phyloP scores from a whole-genome alignment of 106 monocot genomes.

The Acanthochlamys bracteata region DNA sequence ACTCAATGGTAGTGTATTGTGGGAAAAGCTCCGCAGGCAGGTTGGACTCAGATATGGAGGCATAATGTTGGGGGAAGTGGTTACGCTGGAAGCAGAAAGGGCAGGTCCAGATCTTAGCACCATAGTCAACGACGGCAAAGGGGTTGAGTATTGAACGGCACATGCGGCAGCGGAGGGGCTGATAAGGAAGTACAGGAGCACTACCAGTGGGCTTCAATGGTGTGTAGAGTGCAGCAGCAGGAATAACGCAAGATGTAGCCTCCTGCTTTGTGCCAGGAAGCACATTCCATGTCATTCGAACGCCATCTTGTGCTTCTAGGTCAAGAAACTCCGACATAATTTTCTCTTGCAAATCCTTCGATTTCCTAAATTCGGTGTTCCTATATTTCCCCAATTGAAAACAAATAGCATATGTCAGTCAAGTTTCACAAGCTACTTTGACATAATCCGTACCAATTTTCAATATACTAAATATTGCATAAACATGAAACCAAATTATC shows the following conservation, averaged over 20 bases:
- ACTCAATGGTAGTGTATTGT: constrained; percentile 82
- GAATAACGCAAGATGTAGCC: constrained; percentile 55
- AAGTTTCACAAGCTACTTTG: too few species aligned
- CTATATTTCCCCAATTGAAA: too few species aligned
- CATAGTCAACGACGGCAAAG: constrained; percentile 75
- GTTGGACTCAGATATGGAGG: constrained; percentile 66
- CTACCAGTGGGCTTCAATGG: constrained; percentile 53
- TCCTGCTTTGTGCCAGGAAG: constrained; percentile 74
- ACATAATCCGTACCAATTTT: too few species aligned
- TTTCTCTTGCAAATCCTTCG: not conserved
- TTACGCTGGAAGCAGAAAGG: constrained; percentile 95
- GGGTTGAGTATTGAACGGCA: constrained; percentile 87
- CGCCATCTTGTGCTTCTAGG: constrained; percentile 80
- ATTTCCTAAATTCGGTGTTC: too few species aligned
- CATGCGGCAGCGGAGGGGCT: constrained; percentile 74
- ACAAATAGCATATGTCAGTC: too few species aligned
- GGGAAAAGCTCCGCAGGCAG: constrained; percentile 83
- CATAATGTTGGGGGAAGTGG: constrained; percentile 78
- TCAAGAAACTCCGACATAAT: constrained; percentile 75
- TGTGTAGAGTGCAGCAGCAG: constrained; percentile 70
- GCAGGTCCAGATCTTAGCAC: constrained; percentile 81
- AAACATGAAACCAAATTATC: too few species aligned
- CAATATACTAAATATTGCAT: too few species aligned
- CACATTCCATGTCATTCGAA: constrained; percentile 94
- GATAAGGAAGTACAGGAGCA: constrained; percentile 63